Base-by-base conservation (phyloP, 129 eudicot genomes). In the Flaveria ramosissima region DNA sequence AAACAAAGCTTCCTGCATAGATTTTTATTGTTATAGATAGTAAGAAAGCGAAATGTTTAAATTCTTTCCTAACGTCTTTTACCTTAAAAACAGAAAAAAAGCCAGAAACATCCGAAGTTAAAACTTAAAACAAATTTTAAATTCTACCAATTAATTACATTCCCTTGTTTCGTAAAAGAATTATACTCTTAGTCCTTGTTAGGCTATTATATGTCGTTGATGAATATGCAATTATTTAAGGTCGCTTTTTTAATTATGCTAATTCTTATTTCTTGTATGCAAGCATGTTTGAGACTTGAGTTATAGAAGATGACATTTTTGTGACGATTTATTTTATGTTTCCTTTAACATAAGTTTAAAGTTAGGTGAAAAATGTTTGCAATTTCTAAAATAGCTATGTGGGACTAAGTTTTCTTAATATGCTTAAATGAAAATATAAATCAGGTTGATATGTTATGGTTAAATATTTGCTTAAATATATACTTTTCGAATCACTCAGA, bases 301-400 rank as follows among this genome's bases (percentile, higher is more conserved):
- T 77, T 68, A 41, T 8, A 3, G 60, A 59, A 78, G 9, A 70
- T 27, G 62, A 46, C 53, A 47, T 47, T 71, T 57, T 6, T 19
- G 43, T 60, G 82, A 70, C 82, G 82, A 48, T 71, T 61, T 47
- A 71, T 61, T 50, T 71, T 39, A 78, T 71, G 82, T 78, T 61
- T 32, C 64, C 55, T 3, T 48, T 52, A 64, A 65, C 67, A 65
- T 15, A 72, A 64, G 61, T 72, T 73, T 61, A 80, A 64, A 73
- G 41, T 56, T 64, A 71, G 72, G 77, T 32, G 71, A 30, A 47
- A 61, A 11, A 19, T 65, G 21, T 75, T 50, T 62, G 62, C 9
- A 74, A 1, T 51, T 16, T 52, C 61, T 50, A 26, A 74, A 15
- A 62, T 47, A 45, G 46, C 11, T 67, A 21, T 13, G 62, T 67